Conservation (phyloP, 345 rosid species). For the Conringia planisiliqua region DNA sequence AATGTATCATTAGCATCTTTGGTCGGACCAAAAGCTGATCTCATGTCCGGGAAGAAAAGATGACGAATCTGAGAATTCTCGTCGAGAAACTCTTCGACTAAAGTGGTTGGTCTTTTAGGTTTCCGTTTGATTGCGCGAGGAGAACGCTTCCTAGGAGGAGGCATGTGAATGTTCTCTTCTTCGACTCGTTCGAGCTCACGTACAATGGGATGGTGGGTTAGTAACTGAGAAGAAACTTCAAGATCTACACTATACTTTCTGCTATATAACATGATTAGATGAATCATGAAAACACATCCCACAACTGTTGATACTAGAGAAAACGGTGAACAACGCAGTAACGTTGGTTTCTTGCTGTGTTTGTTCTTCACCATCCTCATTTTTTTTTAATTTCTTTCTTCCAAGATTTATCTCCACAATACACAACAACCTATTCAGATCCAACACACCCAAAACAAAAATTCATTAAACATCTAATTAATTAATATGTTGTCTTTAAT, state of each 20-base stretch:
- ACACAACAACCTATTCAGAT: slow-evolving; percentile 22
- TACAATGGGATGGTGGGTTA: slow-evolving; percentile 41
- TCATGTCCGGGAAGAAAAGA: slow-evolving; percentile 73
- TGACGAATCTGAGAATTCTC: slow-evolving; percentile 83
- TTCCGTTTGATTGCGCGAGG: slow-evolving; percentile 89
- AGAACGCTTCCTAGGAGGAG: slow-evolving; percentile 88
- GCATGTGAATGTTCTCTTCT: slow-evolving; percentile 77
- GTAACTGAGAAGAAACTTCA: slow-evolving; percentile 41
- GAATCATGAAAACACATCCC: slow-evolving; percentile 68
- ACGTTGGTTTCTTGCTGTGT: slow-evolving; percentile 70
- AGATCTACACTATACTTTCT: slow-evolving; percentile 37
- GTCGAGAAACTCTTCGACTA: slow-evolving; percentile 89
- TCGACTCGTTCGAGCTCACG: slow-evolving; percentile 82
- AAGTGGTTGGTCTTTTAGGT: slow-evolving; percentile 65
- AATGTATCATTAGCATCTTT: slow-evolving; percentile 54
- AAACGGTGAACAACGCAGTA: slow-evolving; percentile 52
- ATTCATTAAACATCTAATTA: background rate
- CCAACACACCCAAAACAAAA: background rate
- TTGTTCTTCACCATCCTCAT: slow-evolving; percentile 53
- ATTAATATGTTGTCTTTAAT: background rate
- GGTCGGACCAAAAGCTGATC: slow-evolving; percentile 55
- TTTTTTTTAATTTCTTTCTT: slow-evolving; percentile 32
- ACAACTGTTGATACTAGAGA: slow-evolving; percentile 54
- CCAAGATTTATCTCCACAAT: slow-evolving; percentile 34
- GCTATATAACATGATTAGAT: slow-evolving; percentile 48